Conservation (phyloP, 2,329 filamentous ascomycete genomes). For the Stagonosporopsis rhizophila region DNA sequence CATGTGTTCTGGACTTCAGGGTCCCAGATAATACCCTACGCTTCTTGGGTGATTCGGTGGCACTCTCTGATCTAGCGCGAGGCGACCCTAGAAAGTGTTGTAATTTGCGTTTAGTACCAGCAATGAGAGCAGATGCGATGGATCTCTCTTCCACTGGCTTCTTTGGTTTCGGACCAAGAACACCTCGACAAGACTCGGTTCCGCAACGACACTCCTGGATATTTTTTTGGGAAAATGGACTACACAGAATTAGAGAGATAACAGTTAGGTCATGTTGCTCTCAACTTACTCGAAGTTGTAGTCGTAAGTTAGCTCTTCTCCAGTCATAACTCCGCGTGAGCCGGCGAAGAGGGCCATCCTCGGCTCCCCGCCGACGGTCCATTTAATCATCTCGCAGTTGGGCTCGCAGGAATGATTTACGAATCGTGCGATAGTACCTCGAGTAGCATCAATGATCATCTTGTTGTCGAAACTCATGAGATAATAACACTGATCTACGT, state of each 20-base stretch:
- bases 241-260: conserved; percentile 17
- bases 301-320: conserved; percentile 96
- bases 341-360: conserved; percentile 97
- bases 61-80: conserved; percentile 30
- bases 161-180: conserved; percentile 64
- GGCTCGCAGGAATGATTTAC: conserved; percentile 98
- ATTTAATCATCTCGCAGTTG: conserved; percentile 98
- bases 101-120: conserved; percentile 47
- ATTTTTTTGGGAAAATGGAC: conserved; percentile 62
- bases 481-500: conserved; percentile 79
- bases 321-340: conserved; percentile 86
- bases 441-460: conserved; percentile 97
- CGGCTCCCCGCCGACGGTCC: conserved; percentile 91
- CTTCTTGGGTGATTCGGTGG: conserved; percentile 41
- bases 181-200: conserved; percentile 65
- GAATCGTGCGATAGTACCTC: conserved; percentile 94
- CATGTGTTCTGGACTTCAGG: conserved; percentile 35
- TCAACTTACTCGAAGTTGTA: conserved; percentile 71
- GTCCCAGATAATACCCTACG: conserved; percentile 33
- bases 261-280: too few relatives aligned
- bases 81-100: conserved; percentile 37
- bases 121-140: conserved; percentile 37
- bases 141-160: conserved; percentile 51
- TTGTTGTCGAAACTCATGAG: conserved; percentile 98
- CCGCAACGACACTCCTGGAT: conserved; percentile 71